Evolutionary conservation across 768 basidiomycete genomes (phyloP), one percentile per base, ranked within the genome.

Genomic region (Antrodiella citrinella): DNA sequence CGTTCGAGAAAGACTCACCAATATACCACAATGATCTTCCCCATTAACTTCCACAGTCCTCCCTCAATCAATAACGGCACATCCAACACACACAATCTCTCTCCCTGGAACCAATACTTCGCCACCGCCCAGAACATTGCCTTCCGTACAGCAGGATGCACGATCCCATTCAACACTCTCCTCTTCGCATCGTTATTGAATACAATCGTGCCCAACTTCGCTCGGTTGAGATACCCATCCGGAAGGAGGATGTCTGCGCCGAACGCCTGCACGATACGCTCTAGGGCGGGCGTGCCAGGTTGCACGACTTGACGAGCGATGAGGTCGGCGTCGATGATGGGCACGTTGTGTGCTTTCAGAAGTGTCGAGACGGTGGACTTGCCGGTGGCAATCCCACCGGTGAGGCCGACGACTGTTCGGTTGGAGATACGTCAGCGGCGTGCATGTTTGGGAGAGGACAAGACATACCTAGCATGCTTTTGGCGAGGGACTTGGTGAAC

Each of bases 341-440:
- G 89, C 24, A 98, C 69, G 24, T 65, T 59, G 57, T 82, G 82
- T 0, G 74, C 69, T 47, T 76, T 75, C 26, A 98, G 72, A 39
- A 93, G 72, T 4, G 69, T 67, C 0, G 93, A 90, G 10, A 93
- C 96, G 11, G 92, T 88, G 0, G 94, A 96, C 70, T 99, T 99
- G 48, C 95, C 93, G 4, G 92, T 93, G 19, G 93, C 91, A 51
- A 99, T 97, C 2, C 94, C 91, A 5, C 96, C 96, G 23, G 95
- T 97, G 19, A 99, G 78, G 38, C 96, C 95, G 54, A 96, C 78
- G 51, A 98, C 94, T 95, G 55, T 7, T 35, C 30, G 30, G 15
- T 7, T 35, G 7, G 30, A 35, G 30, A 35, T 35, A n/a, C n/a
- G n/a, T n/a, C n/a, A n/a, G n/a, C n/a, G n/a, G n/a, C n/a, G n/a